These are phyloP conservation scores for Colletotrichum agaves DNA, from an alignment of 2,329 filamentous ascomycete genomes.

Conservation along the genomic window DNA sequence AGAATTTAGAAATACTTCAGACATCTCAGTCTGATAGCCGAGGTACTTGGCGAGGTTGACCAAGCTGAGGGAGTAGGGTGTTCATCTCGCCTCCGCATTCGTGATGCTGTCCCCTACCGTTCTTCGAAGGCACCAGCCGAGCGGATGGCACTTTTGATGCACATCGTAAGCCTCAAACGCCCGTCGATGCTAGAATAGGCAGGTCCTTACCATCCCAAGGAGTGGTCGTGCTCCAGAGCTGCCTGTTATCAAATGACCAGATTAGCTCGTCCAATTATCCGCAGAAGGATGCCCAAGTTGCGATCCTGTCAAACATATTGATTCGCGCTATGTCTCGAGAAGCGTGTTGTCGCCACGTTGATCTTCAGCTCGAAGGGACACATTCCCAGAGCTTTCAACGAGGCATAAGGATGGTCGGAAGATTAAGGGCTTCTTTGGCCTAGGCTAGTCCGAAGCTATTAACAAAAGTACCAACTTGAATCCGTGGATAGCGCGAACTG, in stretches of 20 bases:
- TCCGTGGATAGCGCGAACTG: not conserved
- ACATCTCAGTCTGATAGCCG: not conserved
- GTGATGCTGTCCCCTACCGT: not conserved
- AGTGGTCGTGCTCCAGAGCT: not conserved
- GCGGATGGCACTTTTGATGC: conserved; percentile 15
- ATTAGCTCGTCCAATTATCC: not conserved
- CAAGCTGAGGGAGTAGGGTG: not conserved
- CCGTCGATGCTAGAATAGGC: conserved; percentile 17
- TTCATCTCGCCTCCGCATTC: conserved; percentile 13
- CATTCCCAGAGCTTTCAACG: no score
- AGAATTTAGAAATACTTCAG: not conserved
- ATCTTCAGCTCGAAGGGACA: no score
- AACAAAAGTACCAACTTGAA: no score
- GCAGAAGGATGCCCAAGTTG: not conserved
- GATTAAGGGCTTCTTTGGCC: no score
- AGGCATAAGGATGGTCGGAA: no score
- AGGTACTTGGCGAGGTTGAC: not conserved
- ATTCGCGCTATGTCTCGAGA: not conserved
- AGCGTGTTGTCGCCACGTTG: not conserved
- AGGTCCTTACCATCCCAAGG: not conserved
- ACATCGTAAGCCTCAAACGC: conserved; percentile 16
- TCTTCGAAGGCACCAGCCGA: not conserved
- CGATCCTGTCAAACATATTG: not conserved
- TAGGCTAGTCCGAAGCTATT: no score
- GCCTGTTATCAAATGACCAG: not conserved